These are phyloP conservation scores for Roridomyces roridus DNA, from an alignment of 768 basidiomycete genomes.

Conservation along the genomic window DNA sequence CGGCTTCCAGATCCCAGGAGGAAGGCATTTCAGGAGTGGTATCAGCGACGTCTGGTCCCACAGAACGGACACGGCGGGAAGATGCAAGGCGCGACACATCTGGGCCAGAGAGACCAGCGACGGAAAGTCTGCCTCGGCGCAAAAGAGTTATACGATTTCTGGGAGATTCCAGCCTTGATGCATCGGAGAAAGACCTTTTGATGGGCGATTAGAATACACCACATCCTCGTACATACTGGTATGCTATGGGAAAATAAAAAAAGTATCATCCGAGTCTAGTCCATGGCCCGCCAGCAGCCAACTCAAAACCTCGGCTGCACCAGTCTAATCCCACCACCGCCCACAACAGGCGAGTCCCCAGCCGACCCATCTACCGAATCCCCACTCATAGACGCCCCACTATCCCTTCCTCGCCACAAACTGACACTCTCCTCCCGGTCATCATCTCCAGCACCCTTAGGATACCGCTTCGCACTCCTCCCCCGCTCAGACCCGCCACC, in stretches of 20 bases:
- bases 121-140: background rate
- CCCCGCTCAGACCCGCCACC: constrained; percentile 33
- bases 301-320: constrained; percentile 37
- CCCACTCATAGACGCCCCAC: constrained; percentile 13
- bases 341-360: constrained; percentile 18
- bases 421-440: constrained; percentile 69
- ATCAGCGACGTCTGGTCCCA: constrained; percentile 6
- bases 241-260: too few species aligned
- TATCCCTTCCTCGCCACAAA: constrained; percentile 47
- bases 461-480: constrained; percentile 51
- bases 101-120: background rate
- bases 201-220: too few species aligned
- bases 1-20: constrained; percentile 5
- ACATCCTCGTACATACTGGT: too few species aligned
- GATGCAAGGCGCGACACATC: constrained; percentile 6
- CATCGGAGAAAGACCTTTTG: background rate
- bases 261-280: too few species aligned
- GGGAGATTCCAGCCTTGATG: constrained; percentile 2
- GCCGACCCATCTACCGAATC: constrained; percentile 14
- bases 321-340: constrained; percentile 49
- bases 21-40: constrained; percentile 5
- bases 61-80: constrained; percentile 5
- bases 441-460: constrained; percentile 54
- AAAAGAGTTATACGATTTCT: constrained; percentile 10
- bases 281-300: too few species aligned